Conservation (phyloP, 2,329 filamentous ascomycete species). For the Stagonosporopsis tanaceti region DNA sequence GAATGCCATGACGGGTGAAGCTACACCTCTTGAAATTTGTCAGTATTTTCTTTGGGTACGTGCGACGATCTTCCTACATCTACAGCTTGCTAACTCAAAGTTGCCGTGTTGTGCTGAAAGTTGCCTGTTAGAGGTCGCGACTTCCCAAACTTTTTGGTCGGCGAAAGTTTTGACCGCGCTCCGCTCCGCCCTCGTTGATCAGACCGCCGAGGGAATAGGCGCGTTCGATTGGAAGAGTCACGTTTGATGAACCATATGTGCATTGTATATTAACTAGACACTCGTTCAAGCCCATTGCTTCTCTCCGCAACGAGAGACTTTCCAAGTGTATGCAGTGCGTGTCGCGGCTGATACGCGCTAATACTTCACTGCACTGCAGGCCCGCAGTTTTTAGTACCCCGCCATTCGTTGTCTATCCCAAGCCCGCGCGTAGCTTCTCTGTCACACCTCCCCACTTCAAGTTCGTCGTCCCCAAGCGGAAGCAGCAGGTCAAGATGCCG, state of each 20-base stretch:
- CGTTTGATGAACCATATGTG: slow-evolving; percentile 15
- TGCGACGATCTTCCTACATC: neutral
- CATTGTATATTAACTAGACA: slow-evolving; percentile 29
- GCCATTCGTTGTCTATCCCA: slow-evolving; percentile 41
- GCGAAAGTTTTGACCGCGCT: slow-evolving; percentile 3
- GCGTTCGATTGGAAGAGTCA: slow-evolving; percentile 2
- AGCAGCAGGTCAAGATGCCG: slow-evolving; percentile 41
- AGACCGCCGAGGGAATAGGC: neutral
- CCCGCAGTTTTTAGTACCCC: slow-evolving; percentile 44
- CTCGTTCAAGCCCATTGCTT: slow-evolving; percentile 25
- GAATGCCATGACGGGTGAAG: slow-evolving; percentile 55
- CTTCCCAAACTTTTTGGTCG: slow-evolving; percentile 27
- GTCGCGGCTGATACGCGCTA: slow-evolving; percentile 50
- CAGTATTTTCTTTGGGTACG: neutral
- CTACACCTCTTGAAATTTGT: neutral
- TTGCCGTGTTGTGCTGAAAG: slow-evolving; percentile 1
- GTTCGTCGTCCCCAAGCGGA: slow-evolving; percentile 42
- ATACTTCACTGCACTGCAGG: slow-evolving; percentile 37
- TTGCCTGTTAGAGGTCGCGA: neutral
- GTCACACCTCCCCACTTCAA: slow-evolving; percentile 40
- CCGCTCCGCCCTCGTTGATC: slow-evolving; percentile 12
- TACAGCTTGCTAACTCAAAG: neutral
- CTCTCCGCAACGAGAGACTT: slow-evolving; percentile 32
- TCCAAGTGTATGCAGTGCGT: slow-evolving; percentile 51
- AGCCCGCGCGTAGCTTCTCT: slow-evolving; percentile 38